Conservation (phyloP, 1,284 basidiomycete species). For the Cutaneotrichosporon sp. region DNA sequence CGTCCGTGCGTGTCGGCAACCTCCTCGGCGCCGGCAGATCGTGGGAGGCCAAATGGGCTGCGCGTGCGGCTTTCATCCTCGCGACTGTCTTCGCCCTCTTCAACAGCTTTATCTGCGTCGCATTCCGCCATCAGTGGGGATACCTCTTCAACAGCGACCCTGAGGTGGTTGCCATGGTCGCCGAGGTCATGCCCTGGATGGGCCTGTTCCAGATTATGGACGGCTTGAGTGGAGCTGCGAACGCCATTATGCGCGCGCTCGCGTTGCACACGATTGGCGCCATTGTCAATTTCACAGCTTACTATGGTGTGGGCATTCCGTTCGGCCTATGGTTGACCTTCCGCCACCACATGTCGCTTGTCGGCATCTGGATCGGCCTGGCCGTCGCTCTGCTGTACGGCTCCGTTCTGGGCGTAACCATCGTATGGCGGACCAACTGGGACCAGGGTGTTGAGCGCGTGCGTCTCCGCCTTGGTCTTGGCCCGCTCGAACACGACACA, state of each 20-base stretch:
- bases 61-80: slow-evolving; percentile 64
- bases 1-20: slow-evolving; percentile 82
- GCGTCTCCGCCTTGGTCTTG: slow-evolving; percentile 44
- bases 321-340: slow-evolving; percentile 56
- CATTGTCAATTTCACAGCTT: slow-evolving; percentile 55
- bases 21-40: slow-evolving; percentile 71
- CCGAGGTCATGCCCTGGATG: slow-evolving; percentile 65
- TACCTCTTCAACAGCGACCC: slow-evolving; percentile 82
- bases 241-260: slow-evolving; percentile 72
- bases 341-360: slow-evolving; percentile 43
- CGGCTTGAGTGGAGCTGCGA: slow-evolving; percentile 65
- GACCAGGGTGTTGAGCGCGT: slow-evolving; percentile 50
- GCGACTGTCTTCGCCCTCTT: slow-evolving; percentile 61
- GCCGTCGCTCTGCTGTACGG: slow-evolving; percentile 54
- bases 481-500: slow-evolving; percentile 17
- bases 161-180: slow-evolving; percentile 62
- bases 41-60: slow-evolving; percentile 64
- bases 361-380: slow-evolving; percentile 57
- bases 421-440: slow-evolving; percentile 56
- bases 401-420: slow-evolving; percentile 40
- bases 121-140: slow-evolving; percentile 72
- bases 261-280: slow-evolving; percentile 62
- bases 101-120: slow-evolving; percentile 67
- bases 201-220: slow-evolving; percentile 73
- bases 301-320: slow-evolving; percentile 57